Base-by-base conservation (phyloP, 345 rosid genomes). In the Trapa bicornis region DNA sequence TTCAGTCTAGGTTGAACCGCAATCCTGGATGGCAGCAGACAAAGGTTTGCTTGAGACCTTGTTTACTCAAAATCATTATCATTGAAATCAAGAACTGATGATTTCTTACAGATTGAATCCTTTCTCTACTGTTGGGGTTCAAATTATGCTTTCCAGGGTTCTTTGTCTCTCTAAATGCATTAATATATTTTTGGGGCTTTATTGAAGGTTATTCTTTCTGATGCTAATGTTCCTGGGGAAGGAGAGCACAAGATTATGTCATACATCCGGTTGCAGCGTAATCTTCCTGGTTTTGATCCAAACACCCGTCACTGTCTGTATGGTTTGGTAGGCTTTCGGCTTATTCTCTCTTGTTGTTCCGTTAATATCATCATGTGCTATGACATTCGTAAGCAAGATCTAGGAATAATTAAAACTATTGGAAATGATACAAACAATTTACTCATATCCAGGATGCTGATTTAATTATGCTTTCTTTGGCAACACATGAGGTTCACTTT, bases 221-320 rank as follows among this genome's bases (percentile, higher is more conserved):
- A 94, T 79, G 73, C 99, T 8, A 94, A 94, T 75, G 97, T 85
- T 67, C 87, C 91, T 75, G 99, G 99, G 5, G 99, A 95, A 77
- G 99, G 98, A 81, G 99, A 95, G 77, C 98, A 95, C 84, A 91
- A 95, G 81, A 82, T 95, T 74, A 91, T 95, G 99, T 80, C 96
- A 42, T 95, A 86, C 78, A 89, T 95, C 67, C 88, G 98, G 66
- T 85, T 74, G 65, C 98, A 95, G 72, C 90, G 96, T 38, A 84
- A 85, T 77, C 80, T 78, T 80, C 80, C 88, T 67, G 96, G 99
- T 72, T 95, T 87, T 69, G 76, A 89, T 79, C 96, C 97, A n/a
- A 95, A 91, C 75, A 89, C 99, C 42, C 85, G 82, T 54, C 98
- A 95, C 66, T 95, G 99, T 79, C 81, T 95, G 11, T 91, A 95